Base-by-base conservation (phyloP, 2,329 filamentous ascomycete genomes). In the Emmonsia crescens region DNA sequence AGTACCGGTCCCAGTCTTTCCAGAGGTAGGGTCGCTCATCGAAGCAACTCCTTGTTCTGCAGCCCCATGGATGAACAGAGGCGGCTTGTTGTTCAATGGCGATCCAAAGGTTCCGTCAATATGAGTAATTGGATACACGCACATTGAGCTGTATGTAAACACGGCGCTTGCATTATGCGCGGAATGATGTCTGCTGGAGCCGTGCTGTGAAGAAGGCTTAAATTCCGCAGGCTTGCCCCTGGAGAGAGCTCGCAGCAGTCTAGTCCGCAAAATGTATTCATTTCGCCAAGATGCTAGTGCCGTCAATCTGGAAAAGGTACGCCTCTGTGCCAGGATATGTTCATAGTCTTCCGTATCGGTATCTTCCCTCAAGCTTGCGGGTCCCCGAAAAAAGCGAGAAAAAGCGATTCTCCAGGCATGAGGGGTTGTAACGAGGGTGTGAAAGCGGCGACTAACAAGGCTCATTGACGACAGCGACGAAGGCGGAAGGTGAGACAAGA, bases 361-460 rank as follows among this genome's bases (percentile, higher is more conserved):
- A 44, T 73, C 72, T 61, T 76, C 71, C 48, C 77, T 72, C 55
- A 86, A 70, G 5, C 81, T 80, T 69, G 87, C 83, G 29, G 88
- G 84, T 1, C 89, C 91, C 0, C 90, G 90, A 68, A 97, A 99
- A 76, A 87, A 93, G 64, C 92, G 90, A 67, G 90, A 83, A 71
- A 97, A 97, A 5, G 92, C 93, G 72, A 91, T 89, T 65, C 91
- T 86, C 93, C 93, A 97, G 8, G 91, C 91, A 76, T 96, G 91
- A 19, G 92, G 90, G 1, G 89, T 93, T 4, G 91, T 96, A 61
- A 97, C 88, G 48, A 97, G 80, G 59, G 83, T 82, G 74, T 96
- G 89, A 72, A 97, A 95, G 60, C 89, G 88, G 69, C 86, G 89
- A 40, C 90, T 96, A 36, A 97, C 91, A 58, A 96, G 82, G 21